A percentile compares a stretch with the other conserved stretches of the same genome.
phyloP scores from a whole-genome alignment of 75 land plant species.

The Adiantum capillusveneris region DNA sequence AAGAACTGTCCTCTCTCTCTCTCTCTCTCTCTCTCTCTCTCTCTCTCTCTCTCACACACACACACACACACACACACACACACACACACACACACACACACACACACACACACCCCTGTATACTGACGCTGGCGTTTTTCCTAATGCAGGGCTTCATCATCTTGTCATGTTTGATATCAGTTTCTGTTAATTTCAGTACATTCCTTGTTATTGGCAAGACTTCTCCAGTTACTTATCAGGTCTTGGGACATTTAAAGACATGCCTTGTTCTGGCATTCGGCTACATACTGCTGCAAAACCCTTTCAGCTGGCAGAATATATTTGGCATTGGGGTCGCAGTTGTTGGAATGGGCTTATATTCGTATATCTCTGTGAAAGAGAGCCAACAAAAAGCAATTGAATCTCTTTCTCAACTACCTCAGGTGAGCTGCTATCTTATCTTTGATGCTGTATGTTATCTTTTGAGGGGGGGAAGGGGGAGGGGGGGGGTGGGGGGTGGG shows the following conservation, averaged over 20 bases:
- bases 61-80: too few species aligned
- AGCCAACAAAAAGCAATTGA: conserved; percentile 65
- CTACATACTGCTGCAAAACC: conserved; percentile 83
- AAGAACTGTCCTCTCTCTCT: neutral
- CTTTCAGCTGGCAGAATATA: conserved; percentile 95
- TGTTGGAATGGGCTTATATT: conserved; percentile 82
- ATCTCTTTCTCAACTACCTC: conserved; percentile 34
- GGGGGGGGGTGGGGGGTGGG: too few species aligned
- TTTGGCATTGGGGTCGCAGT: conserved; percentile 77
- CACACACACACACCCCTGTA: too few species aligned
- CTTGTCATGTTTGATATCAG: conserved; percentile 91
- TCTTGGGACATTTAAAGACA: conserved; percentile 92
- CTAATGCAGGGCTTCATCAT: conserved; percentile 80
- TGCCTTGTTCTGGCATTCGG: conserved; percentile 95
- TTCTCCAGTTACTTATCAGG: conserved; percentile 96
- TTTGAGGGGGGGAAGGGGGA: too few species aligned
- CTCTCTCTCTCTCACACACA: neutral
- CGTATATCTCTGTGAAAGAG: conserved; percentile 61
- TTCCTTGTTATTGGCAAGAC: conserved; percentile 98
- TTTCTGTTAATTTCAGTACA: conserved; percentile 98
- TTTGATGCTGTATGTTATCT: too few species aligned
- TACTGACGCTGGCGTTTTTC: neutral
- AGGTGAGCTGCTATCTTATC: conserved; percentile 53
- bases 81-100: neutral
- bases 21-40: neutral